Percentiles rank a stretch among this genome's conserved stretches.
These are phyloP conservation scores for Graphiopsis chlorocephala DNA, from an alignment of 2,329 filamentous ascomycete genomes.

Conservation along the genomic window DNA sequence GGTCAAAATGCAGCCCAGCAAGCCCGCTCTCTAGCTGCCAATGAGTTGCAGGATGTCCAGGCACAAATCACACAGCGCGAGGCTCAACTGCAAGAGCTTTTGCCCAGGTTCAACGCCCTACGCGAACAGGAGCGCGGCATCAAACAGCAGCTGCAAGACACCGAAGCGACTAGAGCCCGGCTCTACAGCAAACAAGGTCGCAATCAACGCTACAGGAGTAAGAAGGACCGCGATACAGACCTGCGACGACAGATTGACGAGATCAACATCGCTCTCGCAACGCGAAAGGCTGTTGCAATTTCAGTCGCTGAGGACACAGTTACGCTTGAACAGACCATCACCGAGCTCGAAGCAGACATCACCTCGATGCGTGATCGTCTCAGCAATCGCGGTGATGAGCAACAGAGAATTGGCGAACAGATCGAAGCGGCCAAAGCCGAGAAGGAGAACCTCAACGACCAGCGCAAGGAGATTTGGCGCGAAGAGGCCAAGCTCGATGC, in stretches of 20 bases:
- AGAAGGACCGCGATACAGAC: slow-evolving; percentile 82
- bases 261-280: slow-evolving; percentile 70
- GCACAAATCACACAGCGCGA: slow-evolving; percentile 74
- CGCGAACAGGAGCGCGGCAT: slow-evolving; percentile 70
- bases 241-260: slow-evolving; percentile 78
- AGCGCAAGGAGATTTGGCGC: slow-evolving; percentile 81
- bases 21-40: slow-evolving; percentile 66
- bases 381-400: slow-evolving; percentile 73
- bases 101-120: slow-evolving; percentile 71
- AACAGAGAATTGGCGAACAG: slow-evolving; percentile 69
- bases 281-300: slow-evolving; percentile 78
- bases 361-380: slow-evolving; percentile 67
- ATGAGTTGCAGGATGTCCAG: slow-evolving; percentile 70
- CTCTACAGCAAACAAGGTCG: slow-evolving; percentile 91
- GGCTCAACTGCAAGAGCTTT: slow-evolving; percentile 68
- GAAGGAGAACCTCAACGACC: slow-evolving; percentile 75
- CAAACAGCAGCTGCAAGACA: slow-evolving; percentile 69
- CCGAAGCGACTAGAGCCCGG: slow-evolving; percentile 71
- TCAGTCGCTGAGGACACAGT: slow-evolving; percentile 81
- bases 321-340: slow-evolving; percentile 68
- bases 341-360: slow-evolving; percentile 69
- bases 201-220: slow-evolving; percentile 81
- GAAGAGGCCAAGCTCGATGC: slow-evolving; percentile 85
- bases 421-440: slow-evolving; percentile 74
- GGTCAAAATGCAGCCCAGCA: slow-evolving; percentile 76